phyloP scores from a whole-genome alignment of 352 stramenopile genomes.

The Thraustochytrium sp. region DNA sequence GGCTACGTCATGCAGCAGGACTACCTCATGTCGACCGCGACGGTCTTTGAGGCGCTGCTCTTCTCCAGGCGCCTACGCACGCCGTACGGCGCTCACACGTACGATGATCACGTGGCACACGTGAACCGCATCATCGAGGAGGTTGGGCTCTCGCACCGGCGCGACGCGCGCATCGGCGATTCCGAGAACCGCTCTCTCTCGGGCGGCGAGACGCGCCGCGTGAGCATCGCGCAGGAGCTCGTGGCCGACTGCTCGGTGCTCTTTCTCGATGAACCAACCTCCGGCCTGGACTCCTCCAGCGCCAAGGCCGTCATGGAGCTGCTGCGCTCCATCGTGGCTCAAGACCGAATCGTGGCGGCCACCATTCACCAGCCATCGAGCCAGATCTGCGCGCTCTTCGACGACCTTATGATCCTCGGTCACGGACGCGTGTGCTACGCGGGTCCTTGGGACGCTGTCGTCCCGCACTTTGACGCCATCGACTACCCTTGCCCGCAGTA shows the following conservation, averaged over 20 bases:
- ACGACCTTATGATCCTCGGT: conserved; percentile 63
- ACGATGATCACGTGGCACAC: conserved; percentile 46
- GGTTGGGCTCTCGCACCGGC: background rate
- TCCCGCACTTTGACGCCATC: conserved; percentile 57
- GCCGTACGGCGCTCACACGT: conserved; percentile 43
- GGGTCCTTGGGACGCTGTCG: conserved; percentile 56
- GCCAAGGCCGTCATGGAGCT: conserved; percentile 48
- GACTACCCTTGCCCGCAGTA: conserved; percentile 56
- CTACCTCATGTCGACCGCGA: conserved; percentile 74
- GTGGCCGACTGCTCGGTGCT: conserved; percentile 48
- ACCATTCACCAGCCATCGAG: conserved; percentile 66
- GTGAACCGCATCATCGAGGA: conserved; percentile 15
- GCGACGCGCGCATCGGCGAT: background rate
- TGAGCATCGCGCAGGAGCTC: conserved; percentile 50
- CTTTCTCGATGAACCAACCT: conserved; percentile 52
- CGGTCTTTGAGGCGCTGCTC: conserved; percentile 73
- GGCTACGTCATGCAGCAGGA: conserved; percentile 76
- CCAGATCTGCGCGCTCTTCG: conserved; percentile 72
- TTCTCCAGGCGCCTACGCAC: conserved; percentile 76
- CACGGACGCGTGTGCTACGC: conserved; percentile 55
- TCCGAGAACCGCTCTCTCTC: conserved; percentile 27
- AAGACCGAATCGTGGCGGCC: conserved; percentile 68
- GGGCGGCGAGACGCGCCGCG: conserved; percentile 51
- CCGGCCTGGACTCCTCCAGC: conserved; percentile 52
- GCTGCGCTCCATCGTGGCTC: conserved; percentile 48